Conservation (phyloP, 1,284 basidiomycete species). For the Ceratobasidium sp. region DNA sequence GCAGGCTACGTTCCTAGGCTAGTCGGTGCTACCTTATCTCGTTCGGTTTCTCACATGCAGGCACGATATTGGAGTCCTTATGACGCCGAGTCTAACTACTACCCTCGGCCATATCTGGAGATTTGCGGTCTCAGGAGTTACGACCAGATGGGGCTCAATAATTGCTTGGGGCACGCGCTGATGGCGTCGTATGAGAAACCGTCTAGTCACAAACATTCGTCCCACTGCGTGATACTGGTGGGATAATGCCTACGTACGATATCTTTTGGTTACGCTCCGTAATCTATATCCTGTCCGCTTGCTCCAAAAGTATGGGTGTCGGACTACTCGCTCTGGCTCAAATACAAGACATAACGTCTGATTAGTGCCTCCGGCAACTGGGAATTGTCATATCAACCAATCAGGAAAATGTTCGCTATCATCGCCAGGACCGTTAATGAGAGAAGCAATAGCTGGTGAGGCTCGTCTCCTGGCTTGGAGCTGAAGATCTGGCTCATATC, state of each 20-base stretch:
- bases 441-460: conserved; percentile 8
- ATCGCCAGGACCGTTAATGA: conserved; percentile 27
- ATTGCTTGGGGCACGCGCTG: conserved; percentile 18
- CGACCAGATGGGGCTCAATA: conserved; percentile 14
- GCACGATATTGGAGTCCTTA: background rate
- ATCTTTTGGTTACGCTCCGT: background rate
- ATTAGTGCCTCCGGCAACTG: conserved; percentile 16
- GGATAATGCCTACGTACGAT: background rate
- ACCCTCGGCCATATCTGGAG: background rate
- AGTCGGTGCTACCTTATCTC: conserved; percentile 27
- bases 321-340: background rate
- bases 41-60: background rate
- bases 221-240: background rate
- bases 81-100: conserved; percentile 17
- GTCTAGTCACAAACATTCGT: conserved; percentile 9
- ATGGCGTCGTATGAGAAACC: conserved; percentile 9
- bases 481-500: conserved; percentile 39
- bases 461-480: conserved; percentile 30
- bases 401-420: conserved; percentile 28
- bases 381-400: conserved; percentile 41
- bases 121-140: conserved; percentile 28
- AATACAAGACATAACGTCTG: conserved; percentile 9
- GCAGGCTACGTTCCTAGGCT: conserved; percentile 30
- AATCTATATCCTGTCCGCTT: background rate
- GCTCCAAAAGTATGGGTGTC: conserved; percentile 1